Conservation (phyloP, 2,329 filamentous ascomycete species). For the Penicillium sp. region DNA sequence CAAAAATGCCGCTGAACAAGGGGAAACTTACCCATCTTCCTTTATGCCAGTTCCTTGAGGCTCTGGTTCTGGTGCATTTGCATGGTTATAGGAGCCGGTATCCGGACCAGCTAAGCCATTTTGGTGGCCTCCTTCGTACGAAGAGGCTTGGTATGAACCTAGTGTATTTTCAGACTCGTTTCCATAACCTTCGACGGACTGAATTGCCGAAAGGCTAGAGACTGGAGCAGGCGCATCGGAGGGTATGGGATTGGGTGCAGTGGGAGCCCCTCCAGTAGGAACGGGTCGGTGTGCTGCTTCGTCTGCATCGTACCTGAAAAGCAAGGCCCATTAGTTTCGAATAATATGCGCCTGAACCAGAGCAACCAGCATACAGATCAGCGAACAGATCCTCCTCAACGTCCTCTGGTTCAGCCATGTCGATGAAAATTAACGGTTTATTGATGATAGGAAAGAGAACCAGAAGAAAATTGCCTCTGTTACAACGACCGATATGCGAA, state of each 20-base stretch:
- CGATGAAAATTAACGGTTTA: constrained; percentile 30
- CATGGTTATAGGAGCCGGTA: constrained; percentile 27
- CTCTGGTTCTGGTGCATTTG: constrained; percentile 35
- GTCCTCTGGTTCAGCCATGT: constrained; percentile 79
- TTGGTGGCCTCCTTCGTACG: constrained; percentile 31
- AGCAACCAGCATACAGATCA: constrained; percentile 71
- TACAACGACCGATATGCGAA: not conserved
- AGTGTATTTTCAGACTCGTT: constrained; percentile 29
- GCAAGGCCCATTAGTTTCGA: constrained; percentile 20
- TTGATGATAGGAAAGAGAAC: constrained; percentile 16
- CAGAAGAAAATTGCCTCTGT: not conserved
- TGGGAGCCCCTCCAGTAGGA: constrained; percentile 43
- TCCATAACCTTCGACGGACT: constrained; percentile 39
- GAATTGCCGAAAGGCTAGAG: constrained; percentile 39
- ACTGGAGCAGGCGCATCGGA: constrained; percentile 36
- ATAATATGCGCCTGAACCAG: not conserved
- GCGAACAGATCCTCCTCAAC: constrained; percentile 95
- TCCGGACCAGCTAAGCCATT: constrained; percentile 34
- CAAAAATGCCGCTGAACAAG: not conserved
- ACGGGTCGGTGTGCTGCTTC: constrained; percentile 52
- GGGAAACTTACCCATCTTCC: constrained; percentile 87
- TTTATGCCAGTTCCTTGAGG: constrained; percentile 64
- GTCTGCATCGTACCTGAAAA: constrained; percentile 69
- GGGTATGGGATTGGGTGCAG: constrained; percentile 38
- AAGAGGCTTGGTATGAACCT: constrained; percentile 27